Base-by-base conservation (phyloP, 495 filamentous ascomycete species). In the Penicillium lagena region DNA sequence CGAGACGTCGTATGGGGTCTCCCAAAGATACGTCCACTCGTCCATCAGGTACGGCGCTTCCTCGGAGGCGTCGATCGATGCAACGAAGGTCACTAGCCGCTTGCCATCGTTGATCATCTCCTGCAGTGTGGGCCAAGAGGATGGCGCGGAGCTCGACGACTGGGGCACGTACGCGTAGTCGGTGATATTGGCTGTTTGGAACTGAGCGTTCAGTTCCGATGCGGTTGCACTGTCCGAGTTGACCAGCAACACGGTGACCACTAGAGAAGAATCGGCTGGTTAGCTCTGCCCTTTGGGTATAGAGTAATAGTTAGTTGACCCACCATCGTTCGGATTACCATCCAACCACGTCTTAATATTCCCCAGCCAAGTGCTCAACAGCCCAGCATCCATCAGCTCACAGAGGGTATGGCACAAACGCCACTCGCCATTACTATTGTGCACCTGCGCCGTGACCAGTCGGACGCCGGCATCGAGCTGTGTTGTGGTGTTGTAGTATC, bases 1-100 rank as follows among this genome's bases (percentile, higher is more conserved):
- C 17, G 70, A 71, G 9, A 83, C 82, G 45, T 88, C 83, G 66
- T 85, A 91, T 0, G 77, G 75, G 17, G 84, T 88, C 62, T 91
- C 87, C 77, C 84, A 90, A 60, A 89, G 66, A 56, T 82, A 85
- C 36, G 66, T 73, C 62, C 87, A 90, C 61, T 90, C 77, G 58
- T 86, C 76, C 42, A 88, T 69, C 7, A 90, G 77, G 69, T 87
- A 89, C 0, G 81, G 75, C 46, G 78, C 73, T 1, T 51, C 45
- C 9, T 65, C 52, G 40, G 73, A 71, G 34, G 66, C 43, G 33
- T 59, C 59, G 39, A 85, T 53, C 17, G 70, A 71, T 7, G 83
- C 73, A 49, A 89, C 69, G 51, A 86, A 88, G 8, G 75, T 73
- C 42, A 89, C 71, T 1, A 90, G 69, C 1, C 84, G 80, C 7